These are phyloP conservation scores for Strobilomyces confusus DNA, from an alignment of 768 basidiomycete species.

Conservation along the genomic window DNA sequence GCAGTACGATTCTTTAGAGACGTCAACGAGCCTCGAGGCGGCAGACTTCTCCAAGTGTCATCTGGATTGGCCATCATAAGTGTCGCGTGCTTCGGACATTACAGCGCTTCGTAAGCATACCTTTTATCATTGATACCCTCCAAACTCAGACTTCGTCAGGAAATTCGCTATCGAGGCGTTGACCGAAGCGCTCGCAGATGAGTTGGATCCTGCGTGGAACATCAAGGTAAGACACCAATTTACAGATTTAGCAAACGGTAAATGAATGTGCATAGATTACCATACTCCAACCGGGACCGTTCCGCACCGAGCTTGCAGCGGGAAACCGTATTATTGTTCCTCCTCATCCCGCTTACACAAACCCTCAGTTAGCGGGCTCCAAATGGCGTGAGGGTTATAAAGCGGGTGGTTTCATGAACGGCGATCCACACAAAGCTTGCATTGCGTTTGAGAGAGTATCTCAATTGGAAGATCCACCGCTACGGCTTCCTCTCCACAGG, in stretches of 20 bases:
- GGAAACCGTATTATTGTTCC: neutral
- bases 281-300: conserved; percentile 20
- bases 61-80: conserved; percentile 23
- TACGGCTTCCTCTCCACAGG: conserved; percentile 20
- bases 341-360: conserved; percentile 17
- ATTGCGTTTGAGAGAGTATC: conserved; percentile 16
- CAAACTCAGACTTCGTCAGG: neutral
- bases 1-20: conserved; percentile 36
- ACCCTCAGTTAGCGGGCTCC: conserved; percentile 4
- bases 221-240: conserved; percentile 11
- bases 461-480: conserved; percentile 20
- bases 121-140: neutral
- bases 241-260: too few relatives aligned
- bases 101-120: conserved; percentile 24
- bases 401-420: neutral
- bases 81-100: conserved; percentile 11
- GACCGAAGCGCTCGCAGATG: conserved; percentile 16
- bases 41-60: conserved; percentile 34
- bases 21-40: conserved; percentile 32
- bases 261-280: conserved; percentile 14
- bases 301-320: conserved; percentile 1
- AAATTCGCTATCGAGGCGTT: conserved; percentile 27
- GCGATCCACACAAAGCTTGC: conserved; percentile 22
- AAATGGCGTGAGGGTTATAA: conserved; percentile 2
- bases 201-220: conserved; percentile 16